Percentiles rank a stretch among this genome's conserved stretches.
phyloP scores from a whole-genome alignment of 179 eudicot genomes.

The Spinacia oleracea region DNA sequence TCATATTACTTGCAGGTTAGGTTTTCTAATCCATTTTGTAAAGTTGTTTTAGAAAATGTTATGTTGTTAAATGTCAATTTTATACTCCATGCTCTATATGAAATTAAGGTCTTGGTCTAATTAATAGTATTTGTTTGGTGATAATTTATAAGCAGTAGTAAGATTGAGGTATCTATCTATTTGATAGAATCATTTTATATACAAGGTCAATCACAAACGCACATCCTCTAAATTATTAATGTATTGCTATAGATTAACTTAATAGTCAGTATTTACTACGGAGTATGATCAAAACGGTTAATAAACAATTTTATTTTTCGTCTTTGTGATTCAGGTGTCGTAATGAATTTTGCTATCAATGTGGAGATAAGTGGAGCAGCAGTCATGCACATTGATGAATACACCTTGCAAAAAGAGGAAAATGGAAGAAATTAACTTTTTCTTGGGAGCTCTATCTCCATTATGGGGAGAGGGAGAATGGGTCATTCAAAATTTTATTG shows the following conservation, averaged over 20 bases:
- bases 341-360: constrained; percentile 10
- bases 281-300: too few species aligned
- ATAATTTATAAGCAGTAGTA: too few species aligned
- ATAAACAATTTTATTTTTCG: too few species aligned
- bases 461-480: neutral
- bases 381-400: neutral
- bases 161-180: too few species aligned
- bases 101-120: too few species aligned
- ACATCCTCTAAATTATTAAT: neutral
- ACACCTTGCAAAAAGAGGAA: neutral
- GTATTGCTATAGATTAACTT: too few species aligned
- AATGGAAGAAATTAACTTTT: neutral
- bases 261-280: too few species aligned
- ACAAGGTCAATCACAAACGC: neutral
- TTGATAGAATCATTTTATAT: neutral
- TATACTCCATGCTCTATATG: too few species aligned
- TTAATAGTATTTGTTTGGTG: too few species aligned
- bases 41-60: neutral
- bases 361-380: neutral
- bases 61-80: too few species aligned
- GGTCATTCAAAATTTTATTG: too few species aligned
- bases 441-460: neutral
- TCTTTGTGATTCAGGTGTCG: neutral
- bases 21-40: neutral
- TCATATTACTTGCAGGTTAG: constrained; percentile 49